Conservation (phyloP, 805 yeast genomes). For the Tetrapisispora iriomotensis region DNA sequence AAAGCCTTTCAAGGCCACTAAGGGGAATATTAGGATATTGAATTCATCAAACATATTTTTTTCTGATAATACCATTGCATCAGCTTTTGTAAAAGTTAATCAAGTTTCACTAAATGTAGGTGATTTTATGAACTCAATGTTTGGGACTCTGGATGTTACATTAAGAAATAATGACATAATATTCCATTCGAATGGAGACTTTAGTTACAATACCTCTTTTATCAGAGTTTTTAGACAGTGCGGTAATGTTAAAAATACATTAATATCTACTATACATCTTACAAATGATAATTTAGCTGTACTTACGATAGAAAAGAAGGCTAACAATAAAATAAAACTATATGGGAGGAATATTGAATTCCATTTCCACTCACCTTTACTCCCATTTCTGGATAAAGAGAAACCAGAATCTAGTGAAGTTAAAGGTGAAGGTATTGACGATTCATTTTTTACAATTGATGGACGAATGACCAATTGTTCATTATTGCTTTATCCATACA, state of each 20-base stretch:
- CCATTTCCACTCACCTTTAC: constrained; percentile 55
- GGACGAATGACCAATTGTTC: constrained; percentile 40
- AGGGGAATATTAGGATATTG: constrained; percentile 22
- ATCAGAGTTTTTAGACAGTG: constrained; percentile 10
- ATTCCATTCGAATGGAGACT: constrained; percentile 7
- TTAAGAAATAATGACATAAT: constrained; percentile 8
- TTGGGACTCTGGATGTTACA: constrained; percentile 13
- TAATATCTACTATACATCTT: neutral
- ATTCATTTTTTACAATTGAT: constrained; percentile 6
- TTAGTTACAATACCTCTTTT: no score
- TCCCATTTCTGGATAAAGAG: constrained; percentile 14
- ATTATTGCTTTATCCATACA: constrained; percentile 54
- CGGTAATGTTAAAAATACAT: neutral
- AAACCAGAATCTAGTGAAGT: neutral
- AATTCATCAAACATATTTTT: constrained; percentile 18
- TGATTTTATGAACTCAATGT: constrained; percentile 7
- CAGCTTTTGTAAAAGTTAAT: constrained; percentile 10
- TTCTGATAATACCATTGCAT: constrained; percentile 13
- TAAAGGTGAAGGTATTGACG: neutral
- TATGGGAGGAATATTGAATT: constrained; percentile 39
- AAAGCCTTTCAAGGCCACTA: neutral
- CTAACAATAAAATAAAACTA: constrained; percentile 32
- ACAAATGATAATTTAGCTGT: constrained; percentile 26
- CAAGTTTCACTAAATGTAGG: constrained; percentile 7
- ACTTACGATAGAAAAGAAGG: constrained; percentile 31